Evolutionary conservation across 2,329 filamentous ascomycete species (phyloP), one percentile per base, ranked within the genome.

Genomic region (Diaporthe vaccinii): DNA sequence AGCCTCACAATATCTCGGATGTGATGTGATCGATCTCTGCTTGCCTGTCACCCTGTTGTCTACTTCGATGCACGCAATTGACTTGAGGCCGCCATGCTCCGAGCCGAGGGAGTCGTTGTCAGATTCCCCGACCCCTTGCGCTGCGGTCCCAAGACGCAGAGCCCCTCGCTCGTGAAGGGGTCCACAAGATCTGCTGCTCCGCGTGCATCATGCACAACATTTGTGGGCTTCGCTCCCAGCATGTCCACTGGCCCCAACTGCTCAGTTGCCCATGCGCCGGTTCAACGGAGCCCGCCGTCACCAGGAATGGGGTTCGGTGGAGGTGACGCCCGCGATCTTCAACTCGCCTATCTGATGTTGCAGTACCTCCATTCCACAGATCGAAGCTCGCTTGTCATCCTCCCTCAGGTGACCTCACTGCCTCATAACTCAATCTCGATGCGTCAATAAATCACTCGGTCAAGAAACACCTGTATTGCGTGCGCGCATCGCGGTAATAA

Each of bases 331-430:
- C 15, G n/a, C 31, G 65, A 69, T 69, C 65, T 69, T 36, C 65
- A 39, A 41, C 49, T 69, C 65, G 65, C 65, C 65, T 69, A 69
- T 69, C 65, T 69, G n/a, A 55, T 55, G 65, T 69, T 69, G 49
- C 49, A 41, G 65, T 41, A 34, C 65, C 46, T 41, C 65, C 65
- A 69, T 69, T 69, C 65, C 65, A 69, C 65, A 69, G 15, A 41
- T 41, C 49, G 31, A n/a, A 15, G 28, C 46, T 53, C 65, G 31
- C 62, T 25, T 51, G 62, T 36, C 31, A 51, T 68, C 46, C 10
- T 46, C 28, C 41, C 44, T 39, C 31, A 36, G 28, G n/a, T 31
- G 51, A 53, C 15, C 51, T 31, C 5, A 36, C 20, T 34, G 39
- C 41, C 39, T 31, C 36, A 62, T 3, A 31, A 44, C 25, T 12